Conservation (phyloP, 2,329 filamentous ascomycete species). For the Venturia nashicola region DNA sequence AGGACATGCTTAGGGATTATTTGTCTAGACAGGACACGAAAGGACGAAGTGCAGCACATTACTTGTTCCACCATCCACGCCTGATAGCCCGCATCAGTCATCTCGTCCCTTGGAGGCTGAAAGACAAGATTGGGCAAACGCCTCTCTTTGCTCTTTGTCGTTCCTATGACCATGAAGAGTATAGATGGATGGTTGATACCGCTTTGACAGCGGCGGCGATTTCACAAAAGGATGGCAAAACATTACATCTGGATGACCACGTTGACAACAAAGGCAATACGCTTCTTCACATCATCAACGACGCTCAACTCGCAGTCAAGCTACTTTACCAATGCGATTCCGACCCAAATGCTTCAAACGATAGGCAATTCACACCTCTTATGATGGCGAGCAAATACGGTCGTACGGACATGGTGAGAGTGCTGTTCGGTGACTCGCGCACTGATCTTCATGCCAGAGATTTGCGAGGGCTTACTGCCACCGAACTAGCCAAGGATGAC, state of each 20-base stretch:
- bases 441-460: slow-evolving; percentile 81
- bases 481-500: slow-evolving; percentile 95
- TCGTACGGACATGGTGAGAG: slow-evolving; percentile 80
- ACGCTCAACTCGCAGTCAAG: slow-evolving; percentile 60
- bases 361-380: slow-evolving; percentile 85
- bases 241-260: slow-evolving; percentile 86
- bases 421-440: slow-evolving; percentile 74
- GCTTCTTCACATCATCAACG: slow-evolving; percentile 87
- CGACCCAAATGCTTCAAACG: slow-evolving; percentile 92
- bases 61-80: slow-evolving; percentile 80
- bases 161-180: slow-evolving; percentile 86
- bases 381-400: slow-evolving; percentile 99
- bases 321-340: slow-evolving; percentile 79
- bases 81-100: slow-evolving; percentile 67
- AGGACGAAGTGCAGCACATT: slow-evolving; percentile 87
- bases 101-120: slow-evolving; percentile 75
- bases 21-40: slow-evolving; percentile 66
- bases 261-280: slow-evolving; percentile 90
- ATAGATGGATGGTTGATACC: slow-evolving; percentile 74
- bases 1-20: slow-evolving; percentile 52
- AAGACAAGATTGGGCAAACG: slow-evolving; percentile 95
- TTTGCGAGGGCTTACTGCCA: slow-evolving; percentile 76
- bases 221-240: slow-evolving; percentile 63
- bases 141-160: slow-evolving; percentile 89
- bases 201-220: slow-evolving; percentile 63